These are phyloP conservation scores for Candida xyloterini DNA, from an alignment of 805 yeast species.

Conservation along the genomic window DNA sequence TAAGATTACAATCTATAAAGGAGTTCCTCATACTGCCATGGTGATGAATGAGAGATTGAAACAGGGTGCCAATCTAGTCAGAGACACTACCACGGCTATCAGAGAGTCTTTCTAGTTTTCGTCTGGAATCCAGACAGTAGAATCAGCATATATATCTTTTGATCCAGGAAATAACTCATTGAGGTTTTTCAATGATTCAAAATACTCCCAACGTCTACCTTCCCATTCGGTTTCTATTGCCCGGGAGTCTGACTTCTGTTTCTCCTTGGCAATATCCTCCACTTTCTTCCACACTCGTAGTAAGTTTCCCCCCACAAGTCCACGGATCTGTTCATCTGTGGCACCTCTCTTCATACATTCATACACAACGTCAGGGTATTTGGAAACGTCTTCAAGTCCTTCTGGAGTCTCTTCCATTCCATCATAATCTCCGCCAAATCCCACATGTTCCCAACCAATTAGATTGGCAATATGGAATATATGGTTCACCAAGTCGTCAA, in stretches of 20 bases:
- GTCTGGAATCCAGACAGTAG: slow-evolving; percentile 2
- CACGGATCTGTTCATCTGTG: slow-evolving; percentile 3
- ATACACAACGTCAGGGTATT: slow-evolving; percentile 46
- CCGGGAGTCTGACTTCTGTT: neutral
- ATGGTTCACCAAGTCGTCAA: slow-evolving; percentile 48
- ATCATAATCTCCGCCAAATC: slow-evolving; percentile 51
- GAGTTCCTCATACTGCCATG: slow-evolving; percentile 49
- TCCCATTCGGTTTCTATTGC: slow-evolving; percentile 40
- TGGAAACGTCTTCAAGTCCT: slow-evolving; percentile 55
- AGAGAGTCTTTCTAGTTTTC: slow-evolving; percentile 2
- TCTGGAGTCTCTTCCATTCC: slow-evolving; percentile 42
- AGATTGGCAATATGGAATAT: slow-evolving; percentile 40
- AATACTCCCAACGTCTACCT: slow-evolving; percentile 39
- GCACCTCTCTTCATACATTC: slow-evolving; percentile 6
- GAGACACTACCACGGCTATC: slow-evolving; percentile 5
- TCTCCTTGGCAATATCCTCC: neutral
- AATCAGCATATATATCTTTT: slow-evolving; percentile 24
- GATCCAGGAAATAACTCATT: slow-evolving; percentile 39
- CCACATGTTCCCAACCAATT: slow-evolving; percentile 52
- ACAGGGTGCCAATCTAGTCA: slow-evolving; percentile 13
- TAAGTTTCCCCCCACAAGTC: slow-evolving; percentile 2
- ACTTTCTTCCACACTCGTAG: slow-evolving; percentile 3
- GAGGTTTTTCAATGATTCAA: slow-evolving; percentile 30
- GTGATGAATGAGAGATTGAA: slow-evolving; percentile 40
- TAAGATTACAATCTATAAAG: slow-evolving; percentile 36